These are phyloP conservation scores for Clarireedia homoeocarpa DNA, from an alignment of 2,329 filamentous ascomycete genomes.

Conservation along the genomic window DNA sequence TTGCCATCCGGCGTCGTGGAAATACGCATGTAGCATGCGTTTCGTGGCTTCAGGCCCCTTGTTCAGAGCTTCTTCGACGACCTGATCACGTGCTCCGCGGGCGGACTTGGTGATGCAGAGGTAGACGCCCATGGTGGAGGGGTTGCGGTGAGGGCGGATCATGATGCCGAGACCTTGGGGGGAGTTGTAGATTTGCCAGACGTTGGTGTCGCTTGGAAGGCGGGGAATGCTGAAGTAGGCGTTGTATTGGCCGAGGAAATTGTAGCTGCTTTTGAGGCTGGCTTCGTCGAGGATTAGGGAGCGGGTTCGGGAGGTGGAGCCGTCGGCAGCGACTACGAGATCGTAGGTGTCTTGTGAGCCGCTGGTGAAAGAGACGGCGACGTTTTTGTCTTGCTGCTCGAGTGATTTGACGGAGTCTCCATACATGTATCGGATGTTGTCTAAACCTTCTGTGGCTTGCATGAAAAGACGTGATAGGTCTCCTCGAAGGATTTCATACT, in stretches of 20 bases:
- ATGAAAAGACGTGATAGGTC: constrained; percentile 35
- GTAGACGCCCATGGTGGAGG: constrained; percentile 28
- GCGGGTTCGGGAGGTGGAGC: constrained; percentile 39
- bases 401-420: constrained; percentile 35
- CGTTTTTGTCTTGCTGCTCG: constrained; percentile 27
- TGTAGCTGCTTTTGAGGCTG: constrained; percentile 29
- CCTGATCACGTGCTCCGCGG: constrained; percentile 21
- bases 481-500: constrained; percentile 38
- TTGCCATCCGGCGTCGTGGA: constrained; percentile 37
- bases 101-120: constrained; percentile 32
- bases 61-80: constrained; percentile 35
- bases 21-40: constrained; percentile 16
- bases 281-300: constrained; percentile 36
- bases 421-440: constrained; percentile 27
- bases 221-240: constrained; percentile 36
- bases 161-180: constrained; percentile 33
- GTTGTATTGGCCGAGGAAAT: constrained; percentile 29
- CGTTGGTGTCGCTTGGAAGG: constrained; percentile 32
- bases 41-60: constrained; percentile 32
- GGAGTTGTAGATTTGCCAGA: constrained; percentile 33
- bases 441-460: constrained; percentile 27
- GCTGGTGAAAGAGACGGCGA: constrained; percentile 35
- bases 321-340: constrained; percentile 42
- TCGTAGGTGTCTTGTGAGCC: constrained; percentile 34
- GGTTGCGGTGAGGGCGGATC: constrained; percentile 29